phyloP scores from a whole-genome alignment of 495 filamentous ascomycete species.

The Talaromyces wortmannii region DNA sequence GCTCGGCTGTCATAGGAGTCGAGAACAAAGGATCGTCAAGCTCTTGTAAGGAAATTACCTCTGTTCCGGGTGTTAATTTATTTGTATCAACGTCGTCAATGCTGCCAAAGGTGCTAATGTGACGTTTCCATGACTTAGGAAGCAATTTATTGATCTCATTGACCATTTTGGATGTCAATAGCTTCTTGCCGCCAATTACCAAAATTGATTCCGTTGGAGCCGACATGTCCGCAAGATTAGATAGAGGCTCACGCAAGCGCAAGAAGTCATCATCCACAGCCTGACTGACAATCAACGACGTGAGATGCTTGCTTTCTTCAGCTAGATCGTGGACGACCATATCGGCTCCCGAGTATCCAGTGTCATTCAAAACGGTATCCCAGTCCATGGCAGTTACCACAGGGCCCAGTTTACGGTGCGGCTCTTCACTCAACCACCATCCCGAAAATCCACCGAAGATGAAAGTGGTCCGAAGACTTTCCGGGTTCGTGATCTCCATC shows the following conservation, averaged over 20 bases:
- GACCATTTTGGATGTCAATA: not conserved
- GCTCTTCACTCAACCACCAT: conserved; percentile 16
- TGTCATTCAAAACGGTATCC: conserved; percentile 23
- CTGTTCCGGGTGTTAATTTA: not conserved
- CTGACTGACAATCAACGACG: conserved; percentile 31
- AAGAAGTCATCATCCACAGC: conserved; percentile 32
- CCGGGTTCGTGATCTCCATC: conserved; percentile 29
- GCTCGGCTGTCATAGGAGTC: conserved; percentile 18
- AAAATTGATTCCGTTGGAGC: not conserved
- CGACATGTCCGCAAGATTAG: not conserved
- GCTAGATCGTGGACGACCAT: conserved; percentile 3
- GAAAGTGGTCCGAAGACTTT: conserved; percentile 11
- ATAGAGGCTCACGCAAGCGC: conserved; percentile 14
- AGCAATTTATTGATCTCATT: not conserved
- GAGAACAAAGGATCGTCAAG: conserved; percentile 31
- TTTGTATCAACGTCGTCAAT: not conserved
- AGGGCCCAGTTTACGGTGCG: conserved; percentile 7
- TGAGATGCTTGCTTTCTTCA: conserved; percentile 3
- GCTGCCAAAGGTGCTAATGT: not conserved
- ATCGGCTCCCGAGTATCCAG: conserved; percentile 42
- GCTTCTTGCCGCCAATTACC: conserved; percentile 1
- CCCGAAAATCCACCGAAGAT: conserved; percentile 12
- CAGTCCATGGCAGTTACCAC: conserved; percentile 16
- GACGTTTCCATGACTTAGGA: not conserved
- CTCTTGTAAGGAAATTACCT: conserved; percentile 30